Percentiles rank a stretch among this genome's conserved stretches.
phyloP scores from a whole-genome alignment of 371 early-diverging fungal genomes.

The Dentiscutata heterogama region DNA sequence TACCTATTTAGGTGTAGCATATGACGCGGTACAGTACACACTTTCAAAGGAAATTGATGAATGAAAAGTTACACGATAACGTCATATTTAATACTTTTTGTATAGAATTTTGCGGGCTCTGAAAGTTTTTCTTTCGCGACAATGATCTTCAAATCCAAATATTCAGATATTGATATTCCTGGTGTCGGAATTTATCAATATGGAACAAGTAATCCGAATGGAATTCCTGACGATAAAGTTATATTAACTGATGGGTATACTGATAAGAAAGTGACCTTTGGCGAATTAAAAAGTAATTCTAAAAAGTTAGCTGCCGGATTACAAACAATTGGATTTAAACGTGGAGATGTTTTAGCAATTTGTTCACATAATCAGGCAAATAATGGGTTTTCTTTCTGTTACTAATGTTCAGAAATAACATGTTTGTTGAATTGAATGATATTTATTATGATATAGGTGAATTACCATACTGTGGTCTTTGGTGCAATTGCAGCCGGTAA shows the following conservation, averaged over 20 bases:
- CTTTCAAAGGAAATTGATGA: no score
- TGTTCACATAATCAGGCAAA: slow-evolving; percentile 79
- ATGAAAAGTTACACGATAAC: no score
- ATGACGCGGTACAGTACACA: no score
- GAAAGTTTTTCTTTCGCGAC: no score
- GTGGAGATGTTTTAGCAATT: slow-evolving; percentile 75
- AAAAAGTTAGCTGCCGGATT: slow-evolving; percentile 77
- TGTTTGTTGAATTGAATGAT: neutral
- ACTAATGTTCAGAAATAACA: no score
- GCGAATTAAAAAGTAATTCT: slow-evolving; percentile 57
- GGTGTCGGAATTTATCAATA: slow-evolving; percentile 23
- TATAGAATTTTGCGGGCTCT: no score
- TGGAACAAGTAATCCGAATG: slow-evolving; percentile 11
- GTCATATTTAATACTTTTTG: no score
- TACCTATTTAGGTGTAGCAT: no score
- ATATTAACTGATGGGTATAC: slow-evolving; percentile 70
- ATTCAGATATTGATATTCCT: slow-evolving; percentile 24
- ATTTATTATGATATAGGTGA: slow-evolving; percentile 53
- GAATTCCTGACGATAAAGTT: slow-evolving; percentile 55
- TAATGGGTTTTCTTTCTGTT: no score
- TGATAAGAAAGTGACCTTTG: slow-evolving; percentile 67
- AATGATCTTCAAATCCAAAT: slow-evolving; percentile 52
- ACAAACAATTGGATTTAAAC: slow-evolving; percentile 61
- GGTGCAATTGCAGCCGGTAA: slow-evolving; percentile 59
- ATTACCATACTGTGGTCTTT: slow-evolving; percentile 61